A percentile compares a stretch with the other conserved stretches of the same genome.
Conservation (phyloP, 768 basidiomycete genomes). For the Podaxis carcinomalis region DNA sequence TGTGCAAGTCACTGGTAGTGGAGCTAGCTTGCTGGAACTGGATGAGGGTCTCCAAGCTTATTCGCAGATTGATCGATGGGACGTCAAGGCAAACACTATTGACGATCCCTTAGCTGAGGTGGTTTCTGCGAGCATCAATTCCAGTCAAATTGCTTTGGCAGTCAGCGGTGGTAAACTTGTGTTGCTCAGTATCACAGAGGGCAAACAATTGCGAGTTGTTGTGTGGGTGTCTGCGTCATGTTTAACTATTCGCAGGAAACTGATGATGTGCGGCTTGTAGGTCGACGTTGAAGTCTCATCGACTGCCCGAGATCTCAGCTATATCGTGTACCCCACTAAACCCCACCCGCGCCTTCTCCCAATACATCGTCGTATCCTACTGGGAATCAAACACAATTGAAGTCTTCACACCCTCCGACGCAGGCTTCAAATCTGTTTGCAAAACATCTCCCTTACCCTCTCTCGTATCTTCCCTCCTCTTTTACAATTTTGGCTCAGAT, state of each 20-base stretch:
- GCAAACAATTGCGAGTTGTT: slow-evolving; percentile 19
- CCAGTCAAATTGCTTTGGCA: slow-evolving; percentile 63
- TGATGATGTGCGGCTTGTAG: not conserved
- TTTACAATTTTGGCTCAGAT: slow-evolving; percentile 55
- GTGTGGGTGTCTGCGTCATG: slow-evolving; percentile 14
- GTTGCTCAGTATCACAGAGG: slow-evolving; percentile 43
- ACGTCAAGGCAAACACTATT: not conserved
- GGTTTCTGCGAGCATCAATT: slow-evolving; percentile 65
- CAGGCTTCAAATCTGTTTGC: slow-evolving; percentile 26
- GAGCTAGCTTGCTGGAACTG: slow-evolving; percentile 53
- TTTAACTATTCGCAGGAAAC: too few species aligned
- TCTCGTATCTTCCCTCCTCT: slow-evolving; percentile 43
- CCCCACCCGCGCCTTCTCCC: slow-evolving; percentile 38
- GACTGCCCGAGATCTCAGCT: slow-evolving; percentile 56
- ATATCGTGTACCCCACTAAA: slow-evolving; percentile 62
- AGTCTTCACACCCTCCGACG: slow-evolving; percentile 36
- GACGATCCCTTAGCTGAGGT: slow-evolving; percentile 34
- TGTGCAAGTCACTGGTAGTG: slow-evolving; percentile 68
- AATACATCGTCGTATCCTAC: slow-evolving; percentile 59
- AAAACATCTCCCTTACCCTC: slow-evolving; percentile 34
- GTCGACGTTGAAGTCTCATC: not conserved
- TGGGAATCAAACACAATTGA: slow-evolving; percentile 70
- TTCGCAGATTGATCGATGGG: slow-evolving; percentile 37
- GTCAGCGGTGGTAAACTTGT: slow-evolving; percentile 49
- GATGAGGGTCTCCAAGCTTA: slow-evolving; percentile 42